Conservation (phyloP, 2,329 filamentous ascomycete genomes). For the Colletotrichum liriopes region DNA sequence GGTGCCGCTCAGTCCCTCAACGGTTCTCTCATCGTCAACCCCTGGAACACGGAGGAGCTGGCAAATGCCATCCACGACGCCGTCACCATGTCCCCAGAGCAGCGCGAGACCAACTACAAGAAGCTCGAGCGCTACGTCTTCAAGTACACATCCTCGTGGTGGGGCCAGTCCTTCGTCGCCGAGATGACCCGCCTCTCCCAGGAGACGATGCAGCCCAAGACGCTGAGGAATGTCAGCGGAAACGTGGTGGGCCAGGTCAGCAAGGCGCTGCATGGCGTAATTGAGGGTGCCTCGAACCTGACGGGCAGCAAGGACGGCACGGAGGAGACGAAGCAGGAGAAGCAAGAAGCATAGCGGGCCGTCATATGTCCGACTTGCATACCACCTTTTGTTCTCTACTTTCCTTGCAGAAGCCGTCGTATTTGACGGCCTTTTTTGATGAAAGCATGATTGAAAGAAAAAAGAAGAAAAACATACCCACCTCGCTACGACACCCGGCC, state of each 20-base stretch:
- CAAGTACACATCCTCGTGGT: constrained; percentile 98
- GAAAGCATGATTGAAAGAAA: constrained; percentile 41
- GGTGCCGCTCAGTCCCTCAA: constrained; percentile 96
- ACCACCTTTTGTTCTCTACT: background rate
- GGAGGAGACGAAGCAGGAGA: constrained; percentile 30
- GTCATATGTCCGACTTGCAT: background rate
- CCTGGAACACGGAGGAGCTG: constrained; percentile 98
- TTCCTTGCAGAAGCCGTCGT: background rate
- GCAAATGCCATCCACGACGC: constrained; percentile 94
- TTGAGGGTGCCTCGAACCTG: constrained; percentile 25
- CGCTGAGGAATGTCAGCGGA: constrained; percentile 58
- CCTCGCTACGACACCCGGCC: background rate
- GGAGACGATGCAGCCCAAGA: constrained; percentile 57
- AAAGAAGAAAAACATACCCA: constrained; percentile 19
- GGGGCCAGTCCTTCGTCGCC: constrained; percentile 92
- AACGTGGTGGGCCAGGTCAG: constrained; percentile 52
- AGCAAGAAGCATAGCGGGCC: constrained; percentile 26
- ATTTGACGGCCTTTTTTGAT: constrained; percentile 8
- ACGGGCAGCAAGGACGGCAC: constrained; percentile 14
- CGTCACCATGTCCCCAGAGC: constrained; percentile 95
- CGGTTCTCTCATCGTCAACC: constrained; percentile 94
- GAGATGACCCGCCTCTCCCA: constrained; percentile 77
- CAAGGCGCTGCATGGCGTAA: constrained; percentile 33
- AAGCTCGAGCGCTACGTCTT: constrained; percentile 96
- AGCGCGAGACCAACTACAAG: constrained; percentile 87